A percentile compares a stretch with the other conserved stretches of the same genome.
These are phyloP conservation scores for Penicillium daleae DNA, from an alignment of 495 filamentous ascomycete genomes.

Conservation along the genomic window DNA sequence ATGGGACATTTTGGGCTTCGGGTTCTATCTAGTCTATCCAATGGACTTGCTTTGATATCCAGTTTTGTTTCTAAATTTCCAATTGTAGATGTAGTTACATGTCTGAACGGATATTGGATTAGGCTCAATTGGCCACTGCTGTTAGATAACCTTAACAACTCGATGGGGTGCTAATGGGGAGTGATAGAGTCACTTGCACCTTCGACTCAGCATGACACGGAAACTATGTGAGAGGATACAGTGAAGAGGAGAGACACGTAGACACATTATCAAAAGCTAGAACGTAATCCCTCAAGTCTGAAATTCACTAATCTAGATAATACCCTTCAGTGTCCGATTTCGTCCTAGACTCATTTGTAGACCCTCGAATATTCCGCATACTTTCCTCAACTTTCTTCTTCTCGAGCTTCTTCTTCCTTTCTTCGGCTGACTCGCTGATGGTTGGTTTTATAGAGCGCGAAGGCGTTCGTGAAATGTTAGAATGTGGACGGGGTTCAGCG, in stretches of 20 bases:
- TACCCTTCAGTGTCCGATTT: neutral
- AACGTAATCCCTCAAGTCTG: neutral
- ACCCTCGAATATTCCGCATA: neutral
- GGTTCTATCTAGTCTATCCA: conserved; percentile 7
- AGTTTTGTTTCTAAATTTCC: neutral
- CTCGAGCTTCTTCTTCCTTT: neutral
- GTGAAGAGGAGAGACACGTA: too few species aligned
- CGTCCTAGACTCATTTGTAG: neutral
- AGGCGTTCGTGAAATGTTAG: neutral
- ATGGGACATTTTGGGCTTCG: conserved; percentile 21
- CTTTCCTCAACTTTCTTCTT: neutral
- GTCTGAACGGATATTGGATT: neutral
- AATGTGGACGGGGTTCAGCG: neutral
- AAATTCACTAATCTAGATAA: too few species aligned
- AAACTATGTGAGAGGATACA: too few species aligned
- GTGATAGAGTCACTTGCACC: too few species aligned
- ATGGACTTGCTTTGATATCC: conserved; percentile 19
- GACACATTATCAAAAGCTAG: neutral
- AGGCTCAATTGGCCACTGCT: neutral
- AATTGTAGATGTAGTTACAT: neutral
- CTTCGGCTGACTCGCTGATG: neutral
- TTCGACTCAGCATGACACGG: too few species aligned
- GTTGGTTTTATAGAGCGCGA: neutral
- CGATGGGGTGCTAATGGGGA: too few species aligned
- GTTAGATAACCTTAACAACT: too few species aligned